These are phyloP conservation scores for Carex kokanica DNA, from an alignment of 176 grass and related monocot species.

Conservation along the genomic window DNA sequence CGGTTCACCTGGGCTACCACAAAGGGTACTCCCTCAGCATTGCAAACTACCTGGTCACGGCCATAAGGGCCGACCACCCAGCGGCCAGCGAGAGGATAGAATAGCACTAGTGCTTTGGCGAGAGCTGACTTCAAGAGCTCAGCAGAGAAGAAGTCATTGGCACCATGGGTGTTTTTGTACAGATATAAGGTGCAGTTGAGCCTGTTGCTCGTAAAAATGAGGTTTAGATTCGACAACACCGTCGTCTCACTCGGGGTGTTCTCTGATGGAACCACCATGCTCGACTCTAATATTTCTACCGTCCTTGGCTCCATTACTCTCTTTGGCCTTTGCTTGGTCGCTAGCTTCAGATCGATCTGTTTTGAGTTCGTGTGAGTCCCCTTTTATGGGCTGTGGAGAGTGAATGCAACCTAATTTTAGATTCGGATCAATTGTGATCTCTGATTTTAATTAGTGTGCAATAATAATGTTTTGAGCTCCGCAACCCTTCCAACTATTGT, in stretches of 20 bases:
- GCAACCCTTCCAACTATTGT: too few relatives aligned
- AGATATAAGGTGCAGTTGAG: conserved; percentile 65
- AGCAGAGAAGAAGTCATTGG: conserved; percentile 33
- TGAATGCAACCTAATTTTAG: too few relatives aligned
- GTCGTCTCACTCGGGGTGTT: conserved; percentile 44
- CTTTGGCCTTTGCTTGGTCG: neutral
- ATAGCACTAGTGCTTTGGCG: conserved; percentile 42
- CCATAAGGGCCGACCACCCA: conserved; percentile 12
- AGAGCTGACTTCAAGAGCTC: conserved; percentile 47
- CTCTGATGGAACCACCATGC: conserved; percentile 38
- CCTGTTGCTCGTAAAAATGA: conserved; percentile 25
- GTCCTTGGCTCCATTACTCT: neutral
- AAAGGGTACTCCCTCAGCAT: conserved; percentile 55
- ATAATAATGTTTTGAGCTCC: too few relatives aligned
- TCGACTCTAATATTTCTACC: conserved; percentile 51
- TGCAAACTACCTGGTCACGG: conserved; percentile 53
- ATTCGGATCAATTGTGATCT: too few relatives aligned
- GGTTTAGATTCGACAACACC: conserved; percentile 66
- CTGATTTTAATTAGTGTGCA: too few relatives aligned
- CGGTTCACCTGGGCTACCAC: conserved; percentile 37
- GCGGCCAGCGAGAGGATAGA: conserved; percentile 72
- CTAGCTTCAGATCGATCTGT: neutral
- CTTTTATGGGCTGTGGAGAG: neutral
- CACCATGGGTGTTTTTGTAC: conserved; percentile 23
- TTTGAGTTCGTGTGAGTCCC: neutral